These are phyloP conservation scores for Aspergillus diversus DNA, from an alignment of 495 filamentous ascomycete genomes.

Conservation along the genomic window DNA sequence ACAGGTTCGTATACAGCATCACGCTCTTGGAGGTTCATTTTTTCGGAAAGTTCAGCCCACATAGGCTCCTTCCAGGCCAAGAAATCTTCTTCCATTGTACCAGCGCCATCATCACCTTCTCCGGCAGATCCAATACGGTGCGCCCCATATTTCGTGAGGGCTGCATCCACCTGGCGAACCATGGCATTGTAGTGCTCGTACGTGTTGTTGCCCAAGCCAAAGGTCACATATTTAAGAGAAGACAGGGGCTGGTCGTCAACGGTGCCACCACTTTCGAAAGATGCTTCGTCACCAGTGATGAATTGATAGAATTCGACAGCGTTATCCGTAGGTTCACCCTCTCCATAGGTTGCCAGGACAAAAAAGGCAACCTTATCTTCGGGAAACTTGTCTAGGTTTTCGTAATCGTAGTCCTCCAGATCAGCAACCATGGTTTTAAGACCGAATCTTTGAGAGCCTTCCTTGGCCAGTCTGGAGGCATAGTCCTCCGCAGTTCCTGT, in stretches of 20 bases:
- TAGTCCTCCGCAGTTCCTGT: constrained; percentile 99
- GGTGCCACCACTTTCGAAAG: constrained; percentile 72
- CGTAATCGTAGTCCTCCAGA: constrained; percentile 96
- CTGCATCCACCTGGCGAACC: constrained; percentile 87
- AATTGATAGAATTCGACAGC: constrained; percentile 99
- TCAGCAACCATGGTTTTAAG: constrained; percentile 99
- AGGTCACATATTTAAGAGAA: constrained; percentile 90
- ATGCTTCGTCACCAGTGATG: constrained; percentile 75
- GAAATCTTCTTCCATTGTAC: constrained; percentile 99
- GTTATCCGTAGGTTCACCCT: constrained; percentile 98
- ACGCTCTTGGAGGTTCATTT: constrained; percentile 89
- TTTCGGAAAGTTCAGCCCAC: constrained; percentile 82
- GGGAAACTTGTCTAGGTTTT: constrained; percentile 87
- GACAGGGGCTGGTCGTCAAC: constrained; percentile 72
- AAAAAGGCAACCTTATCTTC: constrained; percentile 93
- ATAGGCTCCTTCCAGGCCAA: constrained; percentile 99
- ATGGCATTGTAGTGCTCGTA: constrained; percentile 99
- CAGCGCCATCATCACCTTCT: constrained; percentile 96
- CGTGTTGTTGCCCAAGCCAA: constrained; percentile 97
- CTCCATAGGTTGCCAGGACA: constrained; percentile 95
- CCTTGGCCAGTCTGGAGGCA: constrained; percentile 94
- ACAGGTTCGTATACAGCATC: constrained; percentile 96
- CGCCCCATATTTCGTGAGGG: constrained; percentile 79
- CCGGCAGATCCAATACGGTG: constrained; percentile 83
- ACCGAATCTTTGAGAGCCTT: constrained; percentile 93